Base-by-base conservation (phyloP, 169 alveolate genomes). In the Neospora caninum region DNA sequence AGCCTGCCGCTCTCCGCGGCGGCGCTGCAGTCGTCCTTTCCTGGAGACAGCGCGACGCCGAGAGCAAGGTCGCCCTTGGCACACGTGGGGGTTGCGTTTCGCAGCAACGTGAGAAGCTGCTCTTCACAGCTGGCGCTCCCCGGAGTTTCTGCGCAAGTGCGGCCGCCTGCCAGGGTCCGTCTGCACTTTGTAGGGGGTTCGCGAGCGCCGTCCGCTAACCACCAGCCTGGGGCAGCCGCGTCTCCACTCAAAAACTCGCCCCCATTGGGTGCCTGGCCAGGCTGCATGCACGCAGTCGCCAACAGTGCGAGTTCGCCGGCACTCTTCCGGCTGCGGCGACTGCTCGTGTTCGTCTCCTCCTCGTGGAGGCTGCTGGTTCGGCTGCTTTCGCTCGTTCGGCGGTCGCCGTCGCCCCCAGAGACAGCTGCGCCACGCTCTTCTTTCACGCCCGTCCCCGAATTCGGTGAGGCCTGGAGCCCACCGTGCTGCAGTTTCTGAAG, bases 401-500 rank as follows among this genome's bases (percentile, higher is more conserved):
- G 53, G 25, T 42, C 54, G 89, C n/a, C 64, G 27, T 42, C 54
- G 39, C 69, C 39, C 25, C 49, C 36, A 22, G 67, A 9, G 69
- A 41, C 58, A 49, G 58, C 89, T 29, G 39, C 34, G n/a, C n/a
- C n/a, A 16, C 69, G 41, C 18, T 82, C 67, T n/a, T 42, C 67
- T 36, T 49, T 39, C 41, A 38, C 64, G 89, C 88, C 36, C 41
- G 54, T 4, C 69, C 42, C 89, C 41, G 67, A 22, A 20, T 38
- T 64, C 53, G 16, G 49, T 13, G 39, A 73, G 27, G 69, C 89
- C 64, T 38, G 67, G n/a, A 42, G 67, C 16, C 43, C 89, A 38
- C 89, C 93, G 45, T 53, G 2, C 45, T 89, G 93, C 70, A 89
- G 93, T 88, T 89, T 89, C 88, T 89, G 93, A 41, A 89, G 49